Percentiles rank a stretch among this genome's conserved stretches.
These are phyloP conservation scores for Condylostoma magnum DNA, from an alignment of 169 alveolate genomes.

Conservation along the genomic window DNA sequence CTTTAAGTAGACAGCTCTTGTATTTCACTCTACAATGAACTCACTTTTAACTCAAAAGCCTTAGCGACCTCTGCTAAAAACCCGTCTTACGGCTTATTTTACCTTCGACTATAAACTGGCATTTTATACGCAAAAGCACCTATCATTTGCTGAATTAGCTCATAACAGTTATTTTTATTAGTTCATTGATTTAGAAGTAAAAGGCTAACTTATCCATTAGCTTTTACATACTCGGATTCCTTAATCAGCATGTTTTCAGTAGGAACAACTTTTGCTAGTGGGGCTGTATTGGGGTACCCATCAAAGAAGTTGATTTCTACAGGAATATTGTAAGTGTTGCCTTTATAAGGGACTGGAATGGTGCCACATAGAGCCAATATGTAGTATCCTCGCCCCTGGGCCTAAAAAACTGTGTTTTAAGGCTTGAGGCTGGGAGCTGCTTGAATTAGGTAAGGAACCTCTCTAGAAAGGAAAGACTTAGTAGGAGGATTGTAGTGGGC, in stretches of 20 bases:
- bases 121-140: conserved; percentile 15
- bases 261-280: conserved; percentile 11
- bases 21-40: too few relatives aligned
- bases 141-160: neutral
- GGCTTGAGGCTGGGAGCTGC: neutral
- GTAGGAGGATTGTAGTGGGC: too few relatives aligned
- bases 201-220: neutral
- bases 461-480: too few relatives aligned
- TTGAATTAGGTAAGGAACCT: too few relatives aligned
- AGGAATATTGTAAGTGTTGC: conserved; percentile 14
- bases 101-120: too few relatives aligned
- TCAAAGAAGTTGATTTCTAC: neutral
- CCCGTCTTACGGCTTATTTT: too few relatives aligned
- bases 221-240: conserved; percentile 10
- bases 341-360: conserved; percentile 12
- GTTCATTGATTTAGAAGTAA: neutral
- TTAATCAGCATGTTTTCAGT: conserved; percentile 21
- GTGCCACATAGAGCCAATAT: conserved; percentile 4
- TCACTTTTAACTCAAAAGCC: too few relatives aligned
- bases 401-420: neutral
- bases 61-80: too few relatives aligned
- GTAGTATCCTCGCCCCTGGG: neutral
- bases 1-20: too few relatives aligned
- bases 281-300: conserved; percentile 16
- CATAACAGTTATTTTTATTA: neutral